Evolutionary conservation across 1,284 basidiomycete species (phyloP).

Genomic region (Cryptococcus depauperatus): DNA sequence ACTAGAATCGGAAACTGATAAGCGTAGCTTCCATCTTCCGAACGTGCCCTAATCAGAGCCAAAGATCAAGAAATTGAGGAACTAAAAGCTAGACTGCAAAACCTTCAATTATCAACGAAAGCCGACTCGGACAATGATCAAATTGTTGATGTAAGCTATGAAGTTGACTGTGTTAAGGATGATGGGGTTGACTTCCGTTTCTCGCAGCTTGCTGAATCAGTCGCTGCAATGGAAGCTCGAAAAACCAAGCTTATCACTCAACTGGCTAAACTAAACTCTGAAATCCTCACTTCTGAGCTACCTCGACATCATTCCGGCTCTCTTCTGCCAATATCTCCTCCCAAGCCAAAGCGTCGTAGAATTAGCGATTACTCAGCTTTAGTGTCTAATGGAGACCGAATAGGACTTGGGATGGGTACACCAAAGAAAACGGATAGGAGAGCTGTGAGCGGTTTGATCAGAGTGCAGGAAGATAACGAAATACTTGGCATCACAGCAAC

Average conservation of each 20-base stretch:
- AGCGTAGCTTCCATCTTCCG: constrained; percentile 34
- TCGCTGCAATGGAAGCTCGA: constrained; percentile 38
- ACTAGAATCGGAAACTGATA: not conserved
- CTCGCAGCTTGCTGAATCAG: constrained; percentile 33
- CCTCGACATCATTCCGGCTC: constrained; percentile 18
- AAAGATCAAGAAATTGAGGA: constrained; percentile 47
- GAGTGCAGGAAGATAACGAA: constrained; percentile 26
- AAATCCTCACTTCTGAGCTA: constrained; percentile 40
- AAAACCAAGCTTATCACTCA: constrained; percentile 33
- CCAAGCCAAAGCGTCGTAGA: constrained; percentile 35
- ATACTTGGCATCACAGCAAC: constrained; percentile 14
- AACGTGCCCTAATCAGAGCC: constrained; percentile 44
- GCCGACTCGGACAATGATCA: constrained; percentile 9
- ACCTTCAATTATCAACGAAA: constrained; percentile 10
- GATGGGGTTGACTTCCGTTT: not conserved
- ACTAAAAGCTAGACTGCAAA: constrained; percentile 39
- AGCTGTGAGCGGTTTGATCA: constrained; percentile 37
- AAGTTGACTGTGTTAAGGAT: no score
- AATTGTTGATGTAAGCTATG: constrained; percentile 20
- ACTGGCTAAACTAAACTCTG: constrained; percentile 40
- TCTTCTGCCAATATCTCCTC: constrained; percentile 15
- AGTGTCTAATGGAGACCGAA: constrained; percentile 11
- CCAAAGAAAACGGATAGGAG: constrained; percentile 29
- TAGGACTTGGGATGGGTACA: constrained; percentile 28
- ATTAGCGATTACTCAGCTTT: constrained; percentile 40